A percentile compares a stretch with the other conserved stretches of the same genome.
Conservation (phyloP, 2,329 filamentous ascomycete species). For the Aurifilum marmelostoma region DNA sequence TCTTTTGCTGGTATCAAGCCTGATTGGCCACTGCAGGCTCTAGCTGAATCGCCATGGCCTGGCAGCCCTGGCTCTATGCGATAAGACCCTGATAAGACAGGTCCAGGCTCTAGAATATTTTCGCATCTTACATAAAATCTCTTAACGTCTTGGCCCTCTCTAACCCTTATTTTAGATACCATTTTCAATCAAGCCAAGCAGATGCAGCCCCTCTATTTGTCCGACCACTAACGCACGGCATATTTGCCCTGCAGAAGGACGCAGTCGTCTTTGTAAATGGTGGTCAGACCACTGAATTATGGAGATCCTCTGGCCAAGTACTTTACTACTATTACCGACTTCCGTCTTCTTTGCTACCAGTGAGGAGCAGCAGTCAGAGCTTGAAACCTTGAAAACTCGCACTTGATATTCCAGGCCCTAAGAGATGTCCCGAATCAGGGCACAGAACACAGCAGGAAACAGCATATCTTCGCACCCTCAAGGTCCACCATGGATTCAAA, state of each 20-base stretch:
- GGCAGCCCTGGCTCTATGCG: background rate
- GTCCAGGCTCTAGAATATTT: background rate
- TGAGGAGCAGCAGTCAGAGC: background rate
- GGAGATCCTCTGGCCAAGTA: background rate
- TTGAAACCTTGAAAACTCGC: background rate
- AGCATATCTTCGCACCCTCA: background rate
- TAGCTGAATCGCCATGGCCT: too few species aligned
- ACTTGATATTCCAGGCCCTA: background rate
- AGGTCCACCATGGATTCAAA: conserved; percentile 1
- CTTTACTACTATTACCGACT: background rate
- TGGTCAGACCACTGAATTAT: background rate
- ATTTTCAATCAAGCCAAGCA: background rate
- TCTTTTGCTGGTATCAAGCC: background rate
- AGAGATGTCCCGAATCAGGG: background rate
- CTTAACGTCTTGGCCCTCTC: background rate
- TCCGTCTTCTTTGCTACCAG: background rate
- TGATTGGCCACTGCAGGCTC: background rate
- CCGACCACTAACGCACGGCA: background rate
- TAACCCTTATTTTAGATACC: too few species aligned
- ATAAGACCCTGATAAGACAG: background rate
- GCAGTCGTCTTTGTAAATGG: background rate
- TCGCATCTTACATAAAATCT: background rate
- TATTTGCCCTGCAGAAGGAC: background rate
- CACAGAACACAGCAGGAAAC: too few species aligned
- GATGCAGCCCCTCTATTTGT: background rate